These are phyloP conservation scores for Emericellopsis terricola DNA, from an alignment of 495 filamentous ascomycete species.

Conservation along the genomic window DNA sequence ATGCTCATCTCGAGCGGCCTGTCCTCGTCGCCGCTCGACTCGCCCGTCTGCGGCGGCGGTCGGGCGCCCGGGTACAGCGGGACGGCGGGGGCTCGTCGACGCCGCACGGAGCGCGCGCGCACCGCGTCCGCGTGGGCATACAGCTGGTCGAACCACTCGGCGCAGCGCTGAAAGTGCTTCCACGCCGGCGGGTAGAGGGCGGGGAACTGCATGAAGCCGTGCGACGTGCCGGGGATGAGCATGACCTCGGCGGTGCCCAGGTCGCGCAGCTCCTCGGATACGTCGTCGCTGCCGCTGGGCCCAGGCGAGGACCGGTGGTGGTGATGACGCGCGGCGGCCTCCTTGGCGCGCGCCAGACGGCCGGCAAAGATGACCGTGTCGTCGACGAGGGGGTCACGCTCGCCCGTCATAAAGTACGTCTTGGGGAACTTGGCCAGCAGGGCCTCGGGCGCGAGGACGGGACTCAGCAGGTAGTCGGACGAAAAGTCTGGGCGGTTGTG, in stretches of 20 bases:
- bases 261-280: conserved; percentile 5
- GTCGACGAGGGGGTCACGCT: conserved; percentile 88
- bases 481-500: conserved; percentile 83
- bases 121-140: conserved; percentile 33
- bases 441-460: conserved; percentile 71
- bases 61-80: conserved; percentile 7
- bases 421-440: conserved; percentile 75
- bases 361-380: conserved; percentile 95
- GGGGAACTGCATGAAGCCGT: conserved; percentile 88
- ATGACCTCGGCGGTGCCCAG: conserved; percentile 44
- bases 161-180: conserved; percentile 58
- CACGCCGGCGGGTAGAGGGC: conserved; percentile 71
- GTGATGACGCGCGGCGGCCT: conserved; percentile 28
- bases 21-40: conserved; percentile 68
- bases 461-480: conserved; percentile 78
- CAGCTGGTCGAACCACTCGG: conserved; percentile 57
- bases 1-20: conserved; percentile 63
- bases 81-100: conserved; percentile 4
- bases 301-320: background rate
- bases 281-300: conserved; percentile 4
- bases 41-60: conserved; percentile 26
- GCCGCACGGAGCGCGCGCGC: conserved; percentile 8
- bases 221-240: conserved; percentile 71
- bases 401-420: conserved; percentile 83
- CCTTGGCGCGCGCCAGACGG: conserved; percentile 63